Percentiles rank a stretch among this genome's conserved stretches.
These are phyloP conservation scores for Lactarius sanguifluus DNA, from an alignment of 768 basidiomycete genomes.

Conservation along the genomic window DNA sequence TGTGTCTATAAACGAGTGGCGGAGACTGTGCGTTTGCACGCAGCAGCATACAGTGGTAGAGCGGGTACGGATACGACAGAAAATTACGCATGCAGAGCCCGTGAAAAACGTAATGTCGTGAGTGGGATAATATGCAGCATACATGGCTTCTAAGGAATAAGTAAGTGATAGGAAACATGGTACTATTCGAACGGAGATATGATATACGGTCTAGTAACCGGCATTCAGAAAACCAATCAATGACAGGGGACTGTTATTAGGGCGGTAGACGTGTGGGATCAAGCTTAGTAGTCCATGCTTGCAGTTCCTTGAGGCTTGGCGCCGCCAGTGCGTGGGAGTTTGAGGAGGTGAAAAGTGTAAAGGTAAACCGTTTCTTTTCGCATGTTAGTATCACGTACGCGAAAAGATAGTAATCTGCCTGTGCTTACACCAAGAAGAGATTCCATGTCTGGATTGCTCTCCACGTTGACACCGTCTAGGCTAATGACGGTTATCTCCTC, in stretches of 20 bases:
- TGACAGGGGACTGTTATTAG: conserved; percentile 18
- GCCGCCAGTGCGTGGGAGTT: conserved; percentile 91
- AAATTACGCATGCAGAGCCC: neutral
- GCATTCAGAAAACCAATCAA: conserved; percentile 11
- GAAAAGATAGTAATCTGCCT: neutral
- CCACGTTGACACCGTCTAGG: conserved; percentile 80
- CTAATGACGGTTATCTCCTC: conserved; percentile 85
- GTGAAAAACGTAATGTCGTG: conserved; percentile 27
- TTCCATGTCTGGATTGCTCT: conserved; percentile 85
- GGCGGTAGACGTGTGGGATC: conserved; percentile 64
- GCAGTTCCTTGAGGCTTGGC: conserved; percentile 76
- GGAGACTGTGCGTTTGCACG: neutral
- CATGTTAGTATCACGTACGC: conserved; percentile 5
- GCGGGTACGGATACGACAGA: conserved; percentile 8
- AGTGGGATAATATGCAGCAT: conserved; percentile 23
- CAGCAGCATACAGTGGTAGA: neutral
- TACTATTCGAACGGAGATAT: conserved; percentile 27
- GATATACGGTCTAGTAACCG: conserved; percentile 21
- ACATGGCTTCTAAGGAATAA: conserved; percentile 29
- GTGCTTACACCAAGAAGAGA: conserved; percentile 64
- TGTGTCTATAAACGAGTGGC: neutral
- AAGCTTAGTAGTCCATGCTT: conserved; percentile 80
- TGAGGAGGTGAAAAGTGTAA: conserved; percentile 88
- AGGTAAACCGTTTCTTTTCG: conserved; percentile 74
- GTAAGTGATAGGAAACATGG: conserved; percentile 29